Conservation (phyloP, 1,284 basidiomycete species). For the Leccinum subrobustum region DNA sequence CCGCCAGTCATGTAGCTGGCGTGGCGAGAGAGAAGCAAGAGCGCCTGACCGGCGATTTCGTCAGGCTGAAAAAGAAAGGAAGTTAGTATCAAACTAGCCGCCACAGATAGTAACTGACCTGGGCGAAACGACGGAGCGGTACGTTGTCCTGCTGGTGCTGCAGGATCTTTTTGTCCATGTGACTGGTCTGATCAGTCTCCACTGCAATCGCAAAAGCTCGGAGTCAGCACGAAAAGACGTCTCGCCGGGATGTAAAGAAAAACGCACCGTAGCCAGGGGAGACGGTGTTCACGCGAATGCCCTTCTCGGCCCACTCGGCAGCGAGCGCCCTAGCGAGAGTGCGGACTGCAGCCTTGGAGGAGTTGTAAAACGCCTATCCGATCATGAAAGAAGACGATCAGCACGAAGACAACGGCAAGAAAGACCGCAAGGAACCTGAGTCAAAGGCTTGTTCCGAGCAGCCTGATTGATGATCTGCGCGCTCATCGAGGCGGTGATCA, state of each 20-base stretch:
- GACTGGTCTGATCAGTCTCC: constrained; percentile 37
- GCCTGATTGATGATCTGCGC: constrained; percentile 49
- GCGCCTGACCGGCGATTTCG: constrained; percentile 41
- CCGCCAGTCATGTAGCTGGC: constrained; percentile 46
- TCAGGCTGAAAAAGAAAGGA: constrained; percentile 29
- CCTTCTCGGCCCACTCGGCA: constrained; percentile 53
- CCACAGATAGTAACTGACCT: constrained; percentile 13
- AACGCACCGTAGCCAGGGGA: constrained; percentile 56
- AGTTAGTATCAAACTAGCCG: not conserved
- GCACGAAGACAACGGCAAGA: not conserved
- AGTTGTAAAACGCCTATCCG: constrained; percentile 54
- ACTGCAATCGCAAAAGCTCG: constrained; percentile 20
- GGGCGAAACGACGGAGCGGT: constrained; percentile 43
- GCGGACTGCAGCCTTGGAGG: constrained; percentile 59
- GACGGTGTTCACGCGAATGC: constrained; percentile 60
- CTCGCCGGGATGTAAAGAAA: fast-evolving
- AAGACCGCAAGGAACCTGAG: constrained; percentile 31
- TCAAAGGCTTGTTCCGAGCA: constrained; percentile 32
- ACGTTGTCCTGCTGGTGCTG: constrained; percentile 37
- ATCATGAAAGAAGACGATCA: not conserved
- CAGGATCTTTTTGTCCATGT: constrained; percentile 36
- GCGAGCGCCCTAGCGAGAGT: constrained; percentile 57
- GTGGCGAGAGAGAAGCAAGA: constrained; percentile 43
- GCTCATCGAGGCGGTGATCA: constrained; percentile 51
- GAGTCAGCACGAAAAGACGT: constrained; percentile 5